Evolutionary conservation across 2,329 filamentous ascomycete genomes (phyloP), one percentile per base, ranked within the genome.

Genomic region (Cytospora leucostoma): DNA sequence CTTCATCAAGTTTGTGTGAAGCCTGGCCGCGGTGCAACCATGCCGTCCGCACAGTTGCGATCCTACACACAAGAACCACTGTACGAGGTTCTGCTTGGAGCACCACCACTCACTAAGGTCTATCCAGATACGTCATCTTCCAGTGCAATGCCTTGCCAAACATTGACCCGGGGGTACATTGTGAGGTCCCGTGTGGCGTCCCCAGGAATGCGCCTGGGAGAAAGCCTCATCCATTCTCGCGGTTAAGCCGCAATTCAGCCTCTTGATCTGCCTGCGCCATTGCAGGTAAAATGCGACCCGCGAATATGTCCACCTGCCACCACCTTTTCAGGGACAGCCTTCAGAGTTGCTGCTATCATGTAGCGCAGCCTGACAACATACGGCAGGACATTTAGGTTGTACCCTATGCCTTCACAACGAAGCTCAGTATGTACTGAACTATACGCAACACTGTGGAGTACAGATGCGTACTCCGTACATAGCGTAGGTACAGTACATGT

Each of bases 151-250:
- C 17, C 58, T 35, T 34, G 38, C 51, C 27, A 47, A 50, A 49
- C 38, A 50, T 50, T 37, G 15, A 55, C n/a, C 52, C n/a, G n/a
- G 38, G 51, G 59, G 40, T 61, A 53, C 27, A 51, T 38, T 55
- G 33, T 52, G 51, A 17, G 49, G 51, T 61, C 32, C 32, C 38
- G 50, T 27, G 58, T 52, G 51, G 38, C 32, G 10, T 2, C 13
- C 34, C 10, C 17, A 38, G 38, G 51, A 56, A 44, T 59, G 34
- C 51, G 63, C 63, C 63, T 58, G 56, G 60, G 38, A 58, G 52
- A 59, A 65, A 62, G 63, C 63, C 63, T 63, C 59, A 37, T 49
- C 56, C 51, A n/a, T 52, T 59, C n/a, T 47, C 35, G n/a, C 47
- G 38, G 56, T 62, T 57, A 51, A 62, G 54, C 59, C 60, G 50